Base-by-base conservation (phyloP, 1,284 basidiomycete genomes). In the Mycena citricolor region DNA sequence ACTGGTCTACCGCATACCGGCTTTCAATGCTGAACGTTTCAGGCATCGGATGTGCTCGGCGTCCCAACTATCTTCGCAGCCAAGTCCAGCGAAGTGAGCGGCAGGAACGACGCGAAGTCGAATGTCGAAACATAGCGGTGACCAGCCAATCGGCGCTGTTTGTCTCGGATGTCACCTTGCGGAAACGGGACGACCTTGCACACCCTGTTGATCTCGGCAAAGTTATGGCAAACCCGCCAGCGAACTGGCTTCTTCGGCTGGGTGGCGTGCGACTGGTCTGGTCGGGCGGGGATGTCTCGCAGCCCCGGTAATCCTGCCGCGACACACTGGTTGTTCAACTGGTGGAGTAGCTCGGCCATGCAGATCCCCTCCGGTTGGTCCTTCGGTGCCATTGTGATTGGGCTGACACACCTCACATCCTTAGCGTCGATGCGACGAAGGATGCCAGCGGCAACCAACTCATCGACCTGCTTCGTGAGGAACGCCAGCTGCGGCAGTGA, bases 211-310 rank as follows among this genome's bases (percentile, higher is more conserved):
- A 47, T 51, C 5, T 56, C 59, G 1, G 39, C 49, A 32, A 61
- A 69, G 41, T 62, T 57, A 31, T 67, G 65, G 44, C 65, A 67
- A 1, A 69, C 44, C 0, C 62, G 40, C 61, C 63, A 69, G n/a
- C n/a, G n/a, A n/a, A n/a, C n/a, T n/a, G n/a, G n/a, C n/a, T n/a
- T n/a, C n/a, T n/a, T n/a, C n/a, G n/a, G n/a, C n/a, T n/a, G n/a
- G n/a, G n/a, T n/a, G n/a, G n/a, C n/a, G n/a, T n/a, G n/a, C n/a
- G n/a, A n/a, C n/a, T n/a, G n/a, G n/a, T n/a, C n/a, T n/a, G n/a
- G n/a, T n/a, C n/a, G n/a, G n/a, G n/a, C n/a, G n/a, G n/a, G n/a
- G n/a, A n/a, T n/a, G n/a, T n/a, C n/a, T n/a, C n/a, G n/a, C n/a
- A n/a, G n/a, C n/a, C n/a, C n/a, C n/a, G 57, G 59, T 11, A 58